Conservation (phyloP, 352 stramenopile genomes). For the Phytophthora tentaculata region DNA sequence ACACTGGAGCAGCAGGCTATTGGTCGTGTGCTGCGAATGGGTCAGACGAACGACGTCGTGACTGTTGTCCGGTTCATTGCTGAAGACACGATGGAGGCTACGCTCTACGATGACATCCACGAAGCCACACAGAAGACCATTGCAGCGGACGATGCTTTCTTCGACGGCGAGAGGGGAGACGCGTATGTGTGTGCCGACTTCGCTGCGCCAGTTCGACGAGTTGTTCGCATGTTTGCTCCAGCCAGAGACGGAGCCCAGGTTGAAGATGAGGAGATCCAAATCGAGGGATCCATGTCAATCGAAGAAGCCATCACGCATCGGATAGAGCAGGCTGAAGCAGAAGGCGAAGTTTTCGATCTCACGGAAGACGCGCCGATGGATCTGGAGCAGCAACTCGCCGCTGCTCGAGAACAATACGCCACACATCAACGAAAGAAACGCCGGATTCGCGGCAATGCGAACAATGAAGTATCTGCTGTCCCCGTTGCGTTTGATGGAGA, state of each 20-base stretch:
- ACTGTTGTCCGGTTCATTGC: constrained; percentile 79
- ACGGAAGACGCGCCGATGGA: constrained; percentile 60
- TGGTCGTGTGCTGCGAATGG: constrained; percentile 86
- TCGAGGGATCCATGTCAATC: constrained; percentile 74
- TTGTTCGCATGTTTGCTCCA: constrained; percentile 61
- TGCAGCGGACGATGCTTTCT: constrained; percentile 67
- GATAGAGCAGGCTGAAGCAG: constrained; percentile 52
- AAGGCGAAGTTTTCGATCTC: constrained; percentile 73
- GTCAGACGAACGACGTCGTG: constrained; percentile 74
- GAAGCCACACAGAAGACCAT: constrained; percentile 45
- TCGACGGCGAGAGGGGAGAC: constrained; percentile 67
- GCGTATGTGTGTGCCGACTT: constrained; percentile 69
- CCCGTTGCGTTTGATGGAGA: not conserved
- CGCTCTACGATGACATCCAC: constrained; percentile 83
- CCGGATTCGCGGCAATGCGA: constrained; percentile 20
- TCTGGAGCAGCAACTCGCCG: constrained; percentile 39
- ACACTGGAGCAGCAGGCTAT: constrained; percentile 86
- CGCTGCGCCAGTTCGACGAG: constrained; percentile 51
- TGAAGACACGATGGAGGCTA: constrained; percentile 74
- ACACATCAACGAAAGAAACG: constrained; percentile 43
- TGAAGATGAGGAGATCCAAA: constrained; percentile 69
- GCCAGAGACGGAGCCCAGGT: constrained; percentile 28
- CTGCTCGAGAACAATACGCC: constrained; percentile 26
- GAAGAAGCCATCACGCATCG: constrained; percentile 75
- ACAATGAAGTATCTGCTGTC: not conserved